Evolutionary conservation across 2,329 filamentous ascomycete species (phyloP), one percentile per base, ranked within the genome.

Genomic region (Cercospora nicotianae): DNA sequence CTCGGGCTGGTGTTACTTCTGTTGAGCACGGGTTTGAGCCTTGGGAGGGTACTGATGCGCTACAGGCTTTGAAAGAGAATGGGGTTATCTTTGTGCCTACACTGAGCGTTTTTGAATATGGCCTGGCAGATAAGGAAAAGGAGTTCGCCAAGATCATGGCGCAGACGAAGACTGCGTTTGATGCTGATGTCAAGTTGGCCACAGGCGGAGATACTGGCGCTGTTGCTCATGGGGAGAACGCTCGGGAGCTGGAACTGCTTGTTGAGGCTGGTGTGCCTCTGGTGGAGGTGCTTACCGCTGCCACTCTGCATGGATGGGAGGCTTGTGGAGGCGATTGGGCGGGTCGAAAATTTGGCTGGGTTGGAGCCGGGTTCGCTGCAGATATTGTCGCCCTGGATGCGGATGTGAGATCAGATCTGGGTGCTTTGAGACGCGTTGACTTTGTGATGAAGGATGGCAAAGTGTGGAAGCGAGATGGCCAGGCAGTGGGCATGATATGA

Each of bases 361-460:
- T 87, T 28, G 83, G 83, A 61, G 75, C 80, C 60, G 85, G 84
- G 0, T 80, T 77, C 45, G 77, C 82, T 8, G 85, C 85, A 0
- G 86, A 87, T 75, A 80, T 87, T 10, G 80, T 87, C 59, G 85
- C 83, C 0, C 67, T 87, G 10, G 77, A 81, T 2, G 75, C 79
- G 0, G 82, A 86, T 70, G 80, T 83, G 2, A 76, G 78, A 28
- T 69, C 76, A 20, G 82, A 85, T 64, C 39, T 74, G 1, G 70
- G 73, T 20, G 81, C 81, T 1, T 67, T 87, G 31, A 79, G 84
- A 63, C 81, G 79, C 66, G 82, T 87, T 0, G 78, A 74, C 63
- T 87, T 87, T 73, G 85, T 87, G 18, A 87, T 87, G 85, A 87
- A 87, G 73, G 85, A 87, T 72, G 85, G 80, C 0, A 79, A 73